Evolutionary conservation across 495 filamentous ascomycete genomes (phyloP).

Genomic region (Aspergillus heteromorphus): DNA sequence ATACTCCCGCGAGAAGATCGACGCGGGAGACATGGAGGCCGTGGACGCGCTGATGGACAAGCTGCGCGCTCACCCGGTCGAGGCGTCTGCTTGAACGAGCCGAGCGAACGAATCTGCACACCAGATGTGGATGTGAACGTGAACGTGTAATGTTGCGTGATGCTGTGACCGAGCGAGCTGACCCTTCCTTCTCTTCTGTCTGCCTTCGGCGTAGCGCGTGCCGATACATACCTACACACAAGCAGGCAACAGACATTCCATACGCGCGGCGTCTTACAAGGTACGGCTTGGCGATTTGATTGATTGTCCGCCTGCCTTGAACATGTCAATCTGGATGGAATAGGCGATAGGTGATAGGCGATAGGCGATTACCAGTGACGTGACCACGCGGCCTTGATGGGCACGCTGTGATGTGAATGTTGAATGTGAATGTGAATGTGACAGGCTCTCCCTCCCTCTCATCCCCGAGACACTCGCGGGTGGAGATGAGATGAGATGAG

Average conservation of each 20-base stretch:
- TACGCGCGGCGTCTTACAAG: not conserved
- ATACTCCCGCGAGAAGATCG: slow-evolving; percentile 51
- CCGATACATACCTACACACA: too few relatives aligned
- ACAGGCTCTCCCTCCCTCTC: too few relatives aligned
- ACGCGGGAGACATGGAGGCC: slow-evolving; percentile 79
- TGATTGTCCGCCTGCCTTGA: not conserved
- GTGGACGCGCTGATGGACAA: slow-evolving; percentile 68
- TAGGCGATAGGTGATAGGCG: not conserved
- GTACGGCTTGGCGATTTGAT: not conserved
- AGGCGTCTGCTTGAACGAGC: slow-evolving; percentile 27
- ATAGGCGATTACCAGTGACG: not conserved
- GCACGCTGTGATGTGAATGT: too few relatives aligned
- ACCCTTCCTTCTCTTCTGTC: not conserved
- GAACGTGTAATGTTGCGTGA: not conserved
- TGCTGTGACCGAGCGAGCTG: not conserved
- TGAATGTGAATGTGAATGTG: too few relatives aligned
- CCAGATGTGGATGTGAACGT: not conserved
- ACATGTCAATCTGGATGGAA: not conserved
- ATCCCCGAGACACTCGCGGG: too few relatives aligned
- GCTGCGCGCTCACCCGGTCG: slow-evolving; percentile 49
- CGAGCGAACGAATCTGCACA: not conserved
- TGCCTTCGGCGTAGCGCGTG: not conserved
- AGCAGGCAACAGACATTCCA: not conserved
- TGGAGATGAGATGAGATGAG: too few relatives aligned
- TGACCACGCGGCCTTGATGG: too few relatives aligned